Conservation (phyloP, 2,329 filamentous ascomycete species). For the Endoconidiophora laricicola region DNA sequence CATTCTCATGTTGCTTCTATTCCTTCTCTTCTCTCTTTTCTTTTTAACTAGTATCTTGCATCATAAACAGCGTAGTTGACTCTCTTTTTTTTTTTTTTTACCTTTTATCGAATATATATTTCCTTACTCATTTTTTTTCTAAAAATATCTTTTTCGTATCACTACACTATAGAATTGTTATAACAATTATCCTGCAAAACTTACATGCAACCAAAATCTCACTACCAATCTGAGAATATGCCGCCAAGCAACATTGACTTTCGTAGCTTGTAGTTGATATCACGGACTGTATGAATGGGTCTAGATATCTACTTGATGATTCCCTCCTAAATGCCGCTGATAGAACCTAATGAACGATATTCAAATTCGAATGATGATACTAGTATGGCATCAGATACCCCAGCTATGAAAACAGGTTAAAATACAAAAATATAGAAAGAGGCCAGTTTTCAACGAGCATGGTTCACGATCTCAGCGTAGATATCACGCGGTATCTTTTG, state of each 20-base stretch:
- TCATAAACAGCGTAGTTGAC: background rate
- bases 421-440: background rate
- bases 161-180: no score
- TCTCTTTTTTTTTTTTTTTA: background rate
- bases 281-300: no score
- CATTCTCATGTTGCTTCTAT: background rate
- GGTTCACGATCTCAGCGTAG: conserved; percentile 75
- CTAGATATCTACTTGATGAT: no score
- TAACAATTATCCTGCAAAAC: no score
- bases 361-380: background rate
- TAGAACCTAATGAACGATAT: background rate
- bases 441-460: conserved; percentile 47
- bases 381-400: background rate
- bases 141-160: no score
- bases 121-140: no score
- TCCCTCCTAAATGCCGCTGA: no score
- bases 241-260: no score
- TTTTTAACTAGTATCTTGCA: background rate
- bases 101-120: background rate
- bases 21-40: background rate
- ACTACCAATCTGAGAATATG: no score
- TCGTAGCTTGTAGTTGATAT: no score
- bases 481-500: conserved; percentile 81
- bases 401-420: background rate
- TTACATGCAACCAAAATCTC: no score